Evolutionary conservation across 2,329 filamentous ascomycete species (phyloP).

Genomic region (Trichophyton mentagrophytes): DNA sequence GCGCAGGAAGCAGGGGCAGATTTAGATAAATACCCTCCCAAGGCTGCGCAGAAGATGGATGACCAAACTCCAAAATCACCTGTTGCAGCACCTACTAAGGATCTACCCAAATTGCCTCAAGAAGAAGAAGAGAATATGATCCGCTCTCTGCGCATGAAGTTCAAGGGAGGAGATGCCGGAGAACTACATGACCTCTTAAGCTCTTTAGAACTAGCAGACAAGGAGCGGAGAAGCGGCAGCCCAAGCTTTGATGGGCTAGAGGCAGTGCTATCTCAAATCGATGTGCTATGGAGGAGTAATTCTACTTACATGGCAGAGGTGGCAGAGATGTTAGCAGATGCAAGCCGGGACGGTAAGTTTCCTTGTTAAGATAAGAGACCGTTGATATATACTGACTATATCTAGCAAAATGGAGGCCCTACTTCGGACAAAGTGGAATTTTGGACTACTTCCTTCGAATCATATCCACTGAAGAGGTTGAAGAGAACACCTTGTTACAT

Average conservation of each 20-base stretch:
- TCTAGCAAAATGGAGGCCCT: conserved; percentile 29
- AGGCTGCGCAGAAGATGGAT: not conserved
- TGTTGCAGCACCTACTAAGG: conserved; percentile 15
- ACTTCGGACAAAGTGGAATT: conserved; percentile 29
- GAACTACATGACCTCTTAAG: conserved; percentile 21
- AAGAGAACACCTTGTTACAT: conserved; percentile 26
- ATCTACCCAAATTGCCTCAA: conserved; percentile 12
- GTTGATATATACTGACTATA: not conserved
- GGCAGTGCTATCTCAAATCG: conserved; percentile 20
- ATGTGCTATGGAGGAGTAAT: conserved; percentile 26
- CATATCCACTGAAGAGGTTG: conserved; percentile 20
- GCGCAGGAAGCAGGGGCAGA: not conserved
- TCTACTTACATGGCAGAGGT: conserved; percentile 26
- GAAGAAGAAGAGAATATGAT: conserved; percentile 27
- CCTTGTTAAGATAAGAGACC: not conserved
- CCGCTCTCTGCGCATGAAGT: conserved; percentile 20
- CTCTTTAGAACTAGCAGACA: conserved; percentile 21
- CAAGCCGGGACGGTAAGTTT: conserved; percentile 31
- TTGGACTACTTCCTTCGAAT: conserved; percentile 32
- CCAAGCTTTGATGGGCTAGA: conserved; percentile 18
- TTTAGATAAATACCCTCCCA: not conserved
- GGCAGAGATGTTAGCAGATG: conserved; percentile 30
- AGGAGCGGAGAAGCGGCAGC: conserved; percentile 15
- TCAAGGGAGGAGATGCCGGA: conserved; percentile 19
- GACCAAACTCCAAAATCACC: conserved; percentile 6